These are phyloP conservation scores for Microglena sp. DNA, from an alignment of 139 green algal species.

Conservation along the genomic window DNA sequence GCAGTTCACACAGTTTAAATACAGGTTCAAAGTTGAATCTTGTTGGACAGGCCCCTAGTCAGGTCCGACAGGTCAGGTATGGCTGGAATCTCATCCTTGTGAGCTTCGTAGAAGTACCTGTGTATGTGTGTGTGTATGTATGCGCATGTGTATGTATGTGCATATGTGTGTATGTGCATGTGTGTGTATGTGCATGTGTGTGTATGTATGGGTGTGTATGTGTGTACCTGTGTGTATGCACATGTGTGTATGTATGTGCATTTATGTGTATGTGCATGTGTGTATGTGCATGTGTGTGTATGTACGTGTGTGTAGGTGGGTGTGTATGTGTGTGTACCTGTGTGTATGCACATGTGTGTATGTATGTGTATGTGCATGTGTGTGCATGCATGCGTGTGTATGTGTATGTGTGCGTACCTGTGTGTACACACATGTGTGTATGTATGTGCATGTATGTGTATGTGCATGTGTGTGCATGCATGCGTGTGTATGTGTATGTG, in stretches of 20 bases:
- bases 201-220: neutral
- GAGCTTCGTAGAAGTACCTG: slow-evolving; percentile 25
- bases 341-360: neutral
- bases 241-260: neutral
- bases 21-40: no score
- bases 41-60: slow-evolving; percentile 38
- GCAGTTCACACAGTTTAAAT: no score
- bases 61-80: slow-evolving; percentile 40
- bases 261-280: neutral
- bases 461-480: neutral
- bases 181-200: neutral
- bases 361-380: neutral
- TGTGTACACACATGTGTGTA: neutral
- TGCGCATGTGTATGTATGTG: neutral
- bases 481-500: no score
- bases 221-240: no score
- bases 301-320: no score
- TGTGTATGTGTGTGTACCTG: neutral
- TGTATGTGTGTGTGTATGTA: slow-evolving; percentile 1
- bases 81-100: slow-evolving; percentile 15
- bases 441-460: neutral
- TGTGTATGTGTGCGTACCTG: neutral
- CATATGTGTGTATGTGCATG: neutral
- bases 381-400: neutral
- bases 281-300: no score